These are phyloP conservation scores for Ophiostoma sp. DNA, from an alignment of 2,329 filamentous ascomycete species.

Conservation along the genomic window DNA sequence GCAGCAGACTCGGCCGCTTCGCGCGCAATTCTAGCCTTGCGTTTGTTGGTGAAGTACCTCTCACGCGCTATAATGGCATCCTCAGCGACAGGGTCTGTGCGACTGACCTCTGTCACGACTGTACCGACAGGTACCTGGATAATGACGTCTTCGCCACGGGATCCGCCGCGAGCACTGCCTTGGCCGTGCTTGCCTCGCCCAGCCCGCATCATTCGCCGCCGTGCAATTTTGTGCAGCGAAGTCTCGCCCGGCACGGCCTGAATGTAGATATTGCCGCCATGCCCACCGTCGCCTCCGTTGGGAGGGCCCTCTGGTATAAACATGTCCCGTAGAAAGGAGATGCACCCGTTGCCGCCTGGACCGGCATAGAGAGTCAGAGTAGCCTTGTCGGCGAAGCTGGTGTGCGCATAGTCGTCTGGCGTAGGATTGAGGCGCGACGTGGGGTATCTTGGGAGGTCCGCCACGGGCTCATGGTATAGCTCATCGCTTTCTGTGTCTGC, in stretches of 20 bases:
- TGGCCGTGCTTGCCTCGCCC: conserved; percentile 72
- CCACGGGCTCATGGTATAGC: background rate
- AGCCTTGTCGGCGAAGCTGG: conserved; percentile 84
- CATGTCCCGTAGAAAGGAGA: conserved; percentile 88
- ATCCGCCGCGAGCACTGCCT: conserved; percentile 67
- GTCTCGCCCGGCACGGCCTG: conserved; percentile 89
- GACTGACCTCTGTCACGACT: conserved; percentile 73
- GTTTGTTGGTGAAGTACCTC: conserved; percentile 19
- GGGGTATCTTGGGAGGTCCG: conserved; percentile 31
- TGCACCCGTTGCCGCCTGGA: conserved; percentile 81
- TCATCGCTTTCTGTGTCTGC: background rate
- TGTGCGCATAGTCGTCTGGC: conserved; percentile 76
- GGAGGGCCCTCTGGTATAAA: conserved; percentile 83
- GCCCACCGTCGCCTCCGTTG: conserved; percentile 91
- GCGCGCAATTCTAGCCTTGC: conserved; percentile 15
- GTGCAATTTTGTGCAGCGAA: conserved; percentile 83
- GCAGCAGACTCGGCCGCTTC: conserved; percentile 16
- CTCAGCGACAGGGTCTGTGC: conserved; percentile 70
- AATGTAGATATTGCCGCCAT: conserved; percentile 88
- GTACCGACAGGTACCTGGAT: conserved; percentile 91
- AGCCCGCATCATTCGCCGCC: conserved; percentile 68
- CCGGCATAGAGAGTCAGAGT: conserved; percentile 73
- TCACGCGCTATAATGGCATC: conserved; percentile 42
- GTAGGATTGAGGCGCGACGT: conserved; percentile 66
- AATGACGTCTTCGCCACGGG: conserved; percentile 78